phyloP scores from a whole-genome alignment of 345 rosid genomes.

The Aegle marmelos region DNA sequence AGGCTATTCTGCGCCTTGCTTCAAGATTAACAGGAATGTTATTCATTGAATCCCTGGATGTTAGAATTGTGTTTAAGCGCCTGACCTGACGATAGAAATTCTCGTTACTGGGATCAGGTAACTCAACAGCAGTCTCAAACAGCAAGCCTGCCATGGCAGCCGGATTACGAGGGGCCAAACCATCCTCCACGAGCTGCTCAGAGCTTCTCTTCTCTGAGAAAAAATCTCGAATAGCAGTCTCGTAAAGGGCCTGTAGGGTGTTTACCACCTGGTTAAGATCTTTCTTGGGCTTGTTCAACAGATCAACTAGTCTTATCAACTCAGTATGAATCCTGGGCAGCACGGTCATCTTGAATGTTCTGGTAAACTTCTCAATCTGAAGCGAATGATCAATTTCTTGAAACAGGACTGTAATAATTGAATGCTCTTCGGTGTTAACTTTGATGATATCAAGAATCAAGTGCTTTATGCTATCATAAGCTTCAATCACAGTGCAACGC shows the following conservation, averaged over 20 bases:
- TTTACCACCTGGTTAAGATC: conserved; percentile 74
- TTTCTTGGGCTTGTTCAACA: conserved; percentile 48
- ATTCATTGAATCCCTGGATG: conserved; percentile 90
- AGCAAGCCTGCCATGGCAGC: conserved; percentile 67
- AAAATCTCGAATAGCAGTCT: conserved; percentile 77
- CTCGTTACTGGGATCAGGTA: conserved; percentile 67
- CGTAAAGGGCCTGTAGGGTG: conserved; percentile 84
- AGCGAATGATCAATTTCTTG: conserved; percentile 75
- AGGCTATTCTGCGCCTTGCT: conserved; percentile 94
- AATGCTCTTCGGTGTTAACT: conserved; percentile 77
- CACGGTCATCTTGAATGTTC: conserved; percentile 65
- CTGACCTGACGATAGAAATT: conserved; percentile 80
- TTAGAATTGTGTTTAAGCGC: conserved; percentile 83
- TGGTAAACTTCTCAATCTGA: conserved; percentile 71
- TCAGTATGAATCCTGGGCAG: conserved; percentile 67
- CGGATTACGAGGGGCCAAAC: conserved; percentile 76
- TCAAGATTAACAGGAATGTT: conserved; percentile 78
- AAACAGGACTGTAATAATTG: conserved; percentile 65
- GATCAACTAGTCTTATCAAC: conserved; percentile 68
- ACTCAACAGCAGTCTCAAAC: conserved; percentile 72
- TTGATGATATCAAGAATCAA: conserved; percentile 66
- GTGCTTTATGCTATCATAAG: conserved; percentile 80
- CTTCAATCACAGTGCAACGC: conserved; percentile 89
- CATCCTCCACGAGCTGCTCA: conserved; percentile 61
- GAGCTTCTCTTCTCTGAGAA: conserved; percentile 58